phyloP scores from a whole-genome alignment of 2,329 filamentous ascomycete genomes.

The Fusarium cyanostomum region DNA sequence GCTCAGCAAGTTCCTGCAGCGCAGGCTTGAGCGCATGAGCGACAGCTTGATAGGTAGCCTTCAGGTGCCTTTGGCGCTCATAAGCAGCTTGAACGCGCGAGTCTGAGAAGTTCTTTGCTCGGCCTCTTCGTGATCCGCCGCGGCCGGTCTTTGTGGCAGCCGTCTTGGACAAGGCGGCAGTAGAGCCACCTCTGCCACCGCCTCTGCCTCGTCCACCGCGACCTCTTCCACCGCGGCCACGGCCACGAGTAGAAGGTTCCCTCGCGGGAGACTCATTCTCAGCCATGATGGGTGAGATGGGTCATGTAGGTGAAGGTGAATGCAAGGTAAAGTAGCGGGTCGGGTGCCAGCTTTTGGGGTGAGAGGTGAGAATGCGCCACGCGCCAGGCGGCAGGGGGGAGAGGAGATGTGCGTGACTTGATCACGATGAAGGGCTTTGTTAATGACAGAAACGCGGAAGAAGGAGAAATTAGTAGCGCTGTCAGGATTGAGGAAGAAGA shows the following conservation, averaged over 20 bases:
- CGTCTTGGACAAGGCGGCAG: conserved; percentile 46
- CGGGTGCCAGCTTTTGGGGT: conserved; percentile 36
- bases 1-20: conserved; percentile 71
- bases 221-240: conserved; percentile 47
- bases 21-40: conserved; percentile 70
- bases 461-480: conserved; percentile 1
- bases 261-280: conserved; percentile 51
- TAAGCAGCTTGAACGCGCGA: conserved; percentile 65
- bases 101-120: conserved; percentile 65
- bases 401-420: conserved; percentile 30
- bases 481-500: background rate
- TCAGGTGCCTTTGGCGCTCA: conserved; percentile 73
- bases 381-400: conserved; percentile 34
- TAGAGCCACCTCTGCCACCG: conserved; percentile 46
- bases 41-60: conserved; percentile 71
- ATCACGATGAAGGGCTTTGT: conserved; percentile 27
- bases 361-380: conserved; percentile 37
- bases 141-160: conserved; percentile 50
- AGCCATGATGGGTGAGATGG: conserved; percentile 48
- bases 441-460: conserved; percentile 16
- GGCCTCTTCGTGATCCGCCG: conserved; percentile 56
- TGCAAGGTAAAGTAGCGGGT: conserved; percentile 33
- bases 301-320: conserved; percentile 45
- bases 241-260: conserved; percentile 50
- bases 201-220: conserved; percentile 45